phyloP scores from a whole-genome alignment of 163 green algal species.

The Chloroidium sp. region DNA sequence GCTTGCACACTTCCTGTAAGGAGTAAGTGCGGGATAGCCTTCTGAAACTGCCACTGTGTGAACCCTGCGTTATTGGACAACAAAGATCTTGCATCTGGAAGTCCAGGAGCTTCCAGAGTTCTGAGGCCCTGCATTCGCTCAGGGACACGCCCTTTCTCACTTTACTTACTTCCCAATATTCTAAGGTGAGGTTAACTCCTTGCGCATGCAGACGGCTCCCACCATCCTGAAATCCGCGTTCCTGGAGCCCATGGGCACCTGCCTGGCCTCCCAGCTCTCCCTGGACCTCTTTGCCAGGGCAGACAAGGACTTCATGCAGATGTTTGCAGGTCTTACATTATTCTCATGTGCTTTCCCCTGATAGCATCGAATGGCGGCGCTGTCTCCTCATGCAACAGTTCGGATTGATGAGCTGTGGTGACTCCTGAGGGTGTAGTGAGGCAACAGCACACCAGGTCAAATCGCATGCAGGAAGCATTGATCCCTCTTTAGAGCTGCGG shows the following conservation, averaged over 20 bases:
- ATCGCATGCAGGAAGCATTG: not conserved
- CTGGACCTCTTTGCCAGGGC: constrained; percentile 65
- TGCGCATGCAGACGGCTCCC: constrained; percentile 42
- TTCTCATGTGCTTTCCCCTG: not conserved
- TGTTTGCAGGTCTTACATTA: constrained; percentile 63
- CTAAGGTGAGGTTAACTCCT: too few relatives aligned
- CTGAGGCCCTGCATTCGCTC: too few relatives aligned
- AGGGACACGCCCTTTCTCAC: too few relatives aligned
- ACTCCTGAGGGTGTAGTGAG: not conserved
- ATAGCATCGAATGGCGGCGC: not conserved
- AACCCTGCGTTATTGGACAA: too few relatives aligned
- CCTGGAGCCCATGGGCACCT: constrained; percentile 55
- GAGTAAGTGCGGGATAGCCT: too few relatives aligned
- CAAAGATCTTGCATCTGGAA: too few relatives aligned
- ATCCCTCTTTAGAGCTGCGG: not conserved
- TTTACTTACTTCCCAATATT: too few relatives aligned
- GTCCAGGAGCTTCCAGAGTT: too few relatives aligned
- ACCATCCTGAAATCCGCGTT: constrained; percentile 77
- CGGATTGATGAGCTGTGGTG: too few relatives aligned
- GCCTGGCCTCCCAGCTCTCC: constrained; percentile 47
- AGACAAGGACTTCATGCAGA: constrained; percentile 70
- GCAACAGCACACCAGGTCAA: not conserved
- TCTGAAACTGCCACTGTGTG: too few relatives aligned
- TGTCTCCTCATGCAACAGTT: too few relatives aligned
- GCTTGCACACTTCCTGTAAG: too few relatives aligned